These are phyloP conservation scores for Candida piceae DNA, from an alignment of 805 yeast species.

Conservation along the genomic window DNA sequence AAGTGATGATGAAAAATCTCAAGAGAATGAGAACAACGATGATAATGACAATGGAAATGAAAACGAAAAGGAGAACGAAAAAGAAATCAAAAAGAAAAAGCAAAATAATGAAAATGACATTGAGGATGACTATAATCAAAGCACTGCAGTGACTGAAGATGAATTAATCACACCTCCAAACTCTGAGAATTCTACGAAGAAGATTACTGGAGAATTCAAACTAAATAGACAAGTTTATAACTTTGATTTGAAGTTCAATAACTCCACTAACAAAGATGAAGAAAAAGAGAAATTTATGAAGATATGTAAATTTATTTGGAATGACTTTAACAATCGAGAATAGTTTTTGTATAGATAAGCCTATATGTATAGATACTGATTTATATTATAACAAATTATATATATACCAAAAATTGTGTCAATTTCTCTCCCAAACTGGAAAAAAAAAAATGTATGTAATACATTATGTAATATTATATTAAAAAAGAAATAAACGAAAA, in stretches of 20 bases:
- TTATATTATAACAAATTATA: no score
- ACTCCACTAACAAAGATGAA: conserved; percentile 6
- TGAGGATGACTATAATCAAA: no score
- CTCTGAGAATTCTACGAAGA: neutral
- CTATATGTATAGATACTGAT: no score
- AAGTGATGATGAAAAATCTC: neutral
- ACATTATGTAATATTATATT: neutral
- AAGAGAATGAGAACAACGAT: neutral
- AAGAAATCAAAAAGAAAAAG: conserved; percentile 5
- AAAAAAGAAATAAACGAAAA: no score
- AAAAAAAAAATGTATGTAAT: no score
- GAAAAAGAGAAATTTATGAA: conserved; percentile 17
- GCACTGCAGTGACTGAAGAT: conserved; percentile 24
- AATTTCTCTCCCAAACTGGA: no score
- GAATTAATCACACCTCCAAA: conserved; percentile 11
- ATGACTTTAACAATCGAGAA: no score
- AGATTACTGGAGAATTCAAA: conserved; percentile 15
- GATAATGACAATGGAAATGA: neutral
- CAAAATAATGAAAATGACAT: no score
- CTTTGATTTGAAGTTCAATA: conserved; percentile 12
- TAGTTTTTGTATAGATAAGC: no score
- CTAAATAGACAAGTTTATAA: conserved; percentile 17
- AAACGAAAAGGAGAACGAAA: conserved; percentile 1
- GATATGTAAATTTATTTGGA: conserved; percentile 20
- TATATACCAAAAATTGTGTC: no score